A percentile compares a stretch with the other conserved stretches of the same genome.
Evolutionary conservation across 2,329 filamentous ascomycete genomes (phyloP).

Genomic region (Elsinoe fawcettii): DNA sequence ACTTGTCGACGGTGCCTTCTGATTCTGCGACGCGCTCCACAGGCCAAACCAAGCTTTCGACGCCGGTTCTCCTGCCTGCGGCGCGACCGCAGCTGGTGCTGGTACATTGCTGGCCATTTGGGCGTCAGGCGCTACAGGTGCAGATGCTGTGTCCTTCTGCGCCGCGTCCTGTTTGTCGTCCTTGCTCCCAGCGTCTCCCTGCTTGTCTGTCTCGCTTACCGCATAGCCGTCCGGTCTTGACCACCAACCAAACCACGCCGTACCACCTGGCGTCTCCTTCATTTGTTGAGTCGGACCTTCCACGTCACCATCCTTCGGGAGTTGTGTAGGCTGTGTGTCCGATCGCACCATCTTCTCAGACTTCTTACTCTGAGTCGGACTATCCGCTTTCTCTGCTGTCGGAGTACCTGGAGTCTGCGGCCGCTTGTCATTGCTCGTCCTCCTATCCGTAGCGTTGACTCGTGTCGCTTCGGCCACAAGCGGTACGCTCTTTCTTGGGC

Average conservation of each 20-base stretch:
- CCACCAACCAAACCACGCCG: constrained; percentile 44
- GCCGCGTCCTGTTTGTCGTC: neutral
- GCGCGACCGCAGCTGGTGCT: constrained; percentile 13
- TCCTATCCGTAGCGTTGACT: constrained; percentile 35
- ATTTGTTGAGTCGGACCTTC: constrained; percentile 9
- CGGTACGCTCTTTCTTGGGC: constrained; percentile 36
- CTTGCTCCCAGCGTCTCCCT: constrained; percentile 24
- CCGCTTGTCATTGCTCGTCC: constrained; percentile 22
- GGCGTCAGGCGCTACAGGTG: neutral
- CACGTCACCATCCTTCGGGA: constrained; percentile 16
- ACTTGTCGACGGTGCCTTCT: constrained; percentile 18
- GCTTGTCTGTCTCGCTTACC: constrained; percentile 28
- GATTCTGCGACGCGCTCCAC: constrained; percentile 43
- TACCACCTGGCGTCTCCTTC: constrained; percentile 22
- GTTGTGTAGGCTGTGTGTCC: constrained; percentile 11
- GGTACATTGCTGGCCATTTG: neutral
- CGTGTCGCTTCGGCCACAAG: constrained; percentile 40
- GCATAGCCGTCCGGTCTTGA: constrained; percentile 42
- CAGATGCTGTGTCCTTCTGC: neutral
- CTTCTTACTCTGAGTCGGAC: constrained; percentile 5
- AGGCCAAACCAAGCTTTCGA: constrained; percentile 42
- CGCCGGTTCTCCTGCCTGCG: constrained; percentile 18
- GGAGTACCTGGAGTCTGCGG: neutral
- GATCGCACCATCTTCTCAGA: constrained; percentile 5
- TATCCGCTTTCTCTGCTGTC: neutral